A percentile compares a stretch with the other conserved stretches of the same genome.
Conservation (phyloP, 495 filamentous ascomycete genomes). For the Barbatosphaeria neglecta region DNA sequence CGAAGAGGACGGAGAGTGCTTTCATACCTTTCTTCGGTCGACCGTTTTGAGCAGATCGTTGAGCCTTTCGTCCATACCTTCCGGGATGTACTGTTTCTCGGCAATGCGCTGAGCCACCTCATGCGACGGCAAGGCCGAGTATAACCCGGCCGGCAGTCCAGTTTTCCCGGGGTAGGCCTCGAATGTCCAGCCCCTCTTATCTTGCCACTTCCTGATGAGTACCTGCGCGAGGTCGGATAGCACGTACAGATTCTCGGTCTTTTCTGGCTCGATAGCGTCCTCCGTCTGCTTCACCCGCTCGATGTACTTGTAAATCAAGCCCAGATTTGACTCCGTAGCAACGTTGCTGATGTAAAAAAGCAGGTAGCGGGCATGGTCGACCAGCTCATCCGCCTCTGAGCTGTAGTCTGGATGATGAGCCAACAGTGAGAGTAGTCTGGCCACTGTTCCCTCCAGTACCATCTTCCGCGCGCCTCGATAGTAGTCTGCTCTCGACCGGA, state of each 20-base stretch:
- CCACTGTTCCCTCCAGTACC: slow-evolving; percentile 74
- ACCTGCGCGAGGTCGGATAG: slow-evolving; percentile 82
- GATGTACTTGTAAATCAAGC: slow-evolving; percentile 81
- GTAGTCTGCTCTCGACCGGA: slow-evolving; percentile 60
- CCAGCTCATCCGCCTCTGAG: slow-evolving; percentile 52
- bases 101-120: slow-evolving; percentile 72
- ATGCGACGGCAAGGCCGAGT: slow-evolving; percentile 60
- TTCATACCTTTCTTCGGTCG: slow-evolving; percentile 42
- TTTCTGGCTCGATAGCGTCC: slow-evolving; percentile 53
- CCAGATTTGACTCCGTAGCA: slow-evolving; percentile 75
- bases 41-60: slow-evolving; percentile 49
- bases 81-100: slow-evolving; percentile 68
- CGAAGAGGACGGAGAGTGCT: background rate
- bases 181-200: slow-evolving; percentile 62
- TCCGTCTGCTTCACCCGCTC: slow-evolving; percentile 85
- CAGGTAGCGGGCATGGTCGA: slow-evolving; percentile 74
- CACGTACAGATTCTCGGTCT: slow-evolving; percentile 64
- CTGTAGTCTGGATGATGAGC: slow-evolving; percentile 93
- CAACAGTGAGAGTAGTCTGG: slow-evolving; percentile 73
- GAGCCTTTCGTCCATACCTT: slow-evolving; percentile 66
- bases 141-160: slow-evolving; percentile 66
- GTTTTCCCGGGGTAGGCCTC: slow-evolving; percentile 75
- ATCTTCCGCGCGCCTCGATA: slow-evolving; percentile 42
- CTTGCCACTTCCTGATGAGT: slow-evolving; percentile 72
- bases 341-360: slow-evolving; percentile 78